Evolutionary conservation across 2,329 filamentous ascomycete species (phyloP).

Genomic region (Fusarium sp.): DNA sequence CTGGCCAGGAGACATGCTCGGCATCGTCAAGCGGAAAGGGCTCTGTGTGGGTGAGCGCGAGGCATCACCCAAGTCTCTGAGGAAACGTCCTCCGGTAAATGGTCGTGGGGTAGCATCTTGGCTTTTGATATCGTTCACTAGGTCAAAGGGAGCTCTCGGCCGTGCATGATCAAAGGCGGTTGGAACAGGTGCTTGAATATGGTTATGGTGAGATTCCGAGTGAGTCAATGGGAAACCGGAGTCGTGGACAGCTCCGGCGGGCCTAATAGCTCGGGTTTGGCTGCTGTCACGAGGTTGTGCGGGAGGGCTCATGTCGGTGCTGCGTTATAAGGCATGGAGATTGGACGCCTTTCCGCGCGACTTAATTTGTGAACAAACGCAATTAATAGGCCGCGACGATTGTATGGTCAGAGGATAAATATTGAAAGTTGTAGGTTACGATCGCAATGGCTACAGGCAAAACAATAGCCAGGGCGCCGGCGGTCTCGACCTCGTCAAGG

Average conservation of each 20-base stretch:
- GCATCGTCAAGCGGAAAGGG: slow-evolving; percentile 58
- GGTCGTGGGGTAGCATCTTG: slow-evolving; percentile 47
- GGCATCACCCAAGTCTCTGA: slow-evolving; percentile 49
- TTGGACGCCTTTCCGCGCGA: slow-evolving; percentile 24
- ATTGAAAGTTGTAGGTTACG: slow-evolving; percentile 26
- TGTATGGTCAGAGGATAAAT: background rate
- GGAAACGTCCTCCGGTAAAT: slow-evolving; percentile 51
- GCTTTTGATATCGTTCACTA: slow-evolving; percentile 28
- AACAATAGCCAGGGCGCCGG: slow-evolving; percentile 19
- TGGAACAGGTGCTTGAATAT: slow-evolving; percentile 32
- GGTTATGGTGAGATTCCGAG: slow-evolving; percentile 31
- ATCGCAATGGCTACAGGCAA: slow-evolving; percentile 14
- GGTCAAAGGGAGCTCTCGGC: slow-evolving; percentile 37
- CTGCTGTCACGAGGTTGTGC: slow-evolving; percentile 50
- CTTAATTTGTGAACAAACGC: slow-evolving; percentile 4
- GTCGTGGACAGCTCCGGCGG: slow-evolving; percentile 43
- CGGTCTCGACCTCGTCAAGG: slow-evolving; percentile 31
- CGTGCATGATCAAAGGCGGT: slow-evolving; percentile 22
- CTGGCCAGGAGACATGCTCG: slow-evolving; percentile 63
- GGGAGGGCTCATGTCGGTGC: slow-evolving; percentile 51
- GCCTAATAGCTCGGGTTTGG: slow-evolving; percentile 48
- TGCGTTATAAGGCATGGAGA: slow-evolving; percentile 46
- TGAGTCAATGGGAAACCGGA: slow-evolving; percentile 33
- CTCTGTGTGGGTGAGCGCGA: slow-evolving; percentile 55
- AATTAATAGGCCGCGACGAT: background rate